phyloP scores from a whole-genome alignment of 1,139 yeast genomes.

The Candida neerlandica region DNA sequence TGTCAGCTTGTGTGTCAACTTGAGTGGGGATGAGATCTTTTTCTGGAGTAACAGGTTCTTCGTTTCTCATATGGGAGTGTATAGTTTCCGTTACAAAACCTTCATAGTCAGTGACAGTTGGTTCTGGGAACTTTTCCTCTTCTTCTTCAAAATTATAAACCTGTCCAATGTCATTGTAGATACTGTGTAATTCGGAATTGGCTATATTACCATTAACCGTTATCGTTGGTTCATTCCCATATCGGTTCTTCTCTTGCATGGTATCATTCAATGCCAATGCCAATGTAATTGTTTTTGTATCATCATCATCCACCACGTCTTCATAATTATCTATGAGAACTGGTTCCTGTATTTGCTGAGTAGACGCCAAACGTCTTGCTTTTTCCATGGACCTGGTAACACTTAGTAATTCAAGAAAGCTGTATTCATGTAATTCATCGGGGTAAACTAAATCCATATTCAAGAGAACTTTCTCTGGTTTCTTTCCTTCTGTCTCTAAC shows the following conservation, averaged over 20 bases:
- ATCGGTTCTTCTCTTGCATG: conserved; percentile 11
- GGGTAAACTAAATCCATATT: conserved; percentile 60
- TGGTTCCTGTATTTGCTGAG: background rate
- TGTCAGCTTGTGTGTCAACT: conserved; percentile 5
- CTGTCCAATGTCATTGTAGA: conserved; percentile 70
- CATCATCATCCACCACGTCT: conserved; percentile 11
- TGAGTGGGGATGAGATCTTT: conserved; percentile 6
- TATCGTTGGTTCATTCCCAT: conserved; percentile 68
- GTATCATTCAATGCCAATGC: conserved; percentile 36
- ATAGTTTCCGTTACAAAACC: conserved; percentile 59
- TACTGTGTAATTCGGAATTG: conserved; percentile 68
- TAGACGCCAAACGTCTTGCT: conserved; percentile 4
- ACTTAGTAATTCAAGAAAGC: conserved; percentile 61
- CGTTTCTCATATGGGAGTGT: conserved; percentile 13
- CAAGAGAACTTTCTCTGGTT: conserved; percentile 63
- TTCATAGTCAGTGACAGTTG: conserved; percentile 43
- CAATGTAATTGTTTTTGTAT: conserved; percentile 32
- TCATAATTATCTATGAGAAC: background rate
- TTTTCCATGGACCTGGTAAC: conserved; percentile 8
- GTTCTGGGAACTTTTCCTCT: conserved; percentile 27
- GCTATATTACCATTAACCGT: conserved; percentile 80
- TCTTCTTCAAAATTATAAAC: conserved; percentile 30
- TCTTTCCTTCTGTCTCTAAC: conserved; percentile 59
- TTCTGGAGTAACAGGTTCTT: background rate
- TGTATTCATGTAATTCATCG: conserved; percentile 39